Base-by-base conservation (phyloP, 495 filamentous ascomycete species). In the Penicillium macrosclerotiorum region DNA sequence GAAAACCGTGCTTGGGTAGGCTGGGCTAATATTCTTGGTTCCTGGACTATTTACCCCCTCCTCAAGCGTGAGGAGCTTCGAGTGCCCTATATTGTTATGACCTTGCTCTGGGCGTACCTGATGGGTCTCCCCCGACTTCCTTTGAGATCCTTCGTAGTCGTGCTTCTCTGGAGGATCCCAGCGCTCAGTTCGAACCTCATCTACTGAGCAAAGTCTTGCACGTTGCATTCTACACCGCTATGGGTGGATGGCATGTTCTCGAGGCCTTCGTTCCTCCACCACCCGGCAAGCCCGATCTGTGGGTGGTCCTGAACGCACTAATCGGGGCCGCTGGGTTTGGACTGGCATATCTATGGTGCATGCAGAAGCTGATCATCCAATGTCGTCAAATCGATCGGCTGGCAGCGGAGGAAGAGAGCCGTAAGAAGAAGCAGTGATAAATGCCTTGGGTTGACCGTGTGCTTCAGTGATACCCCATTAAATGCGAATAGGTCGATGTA, bases 31-130 rank as follows among this genome's bases (percentile, higher is more conserved):
- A 75, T 92, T 3, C 80, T 97, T 25, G 93, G 88, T 11, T 83
- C 82, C 29, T 98, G 92, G 90, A 96, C 90, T 9, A 81, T 97
- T 75, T 98, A 88, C 59, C 93, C 93, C 4, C 74, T 98, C 5
- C 78, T 98, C 13, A 81, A 85, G 52, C 80, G 90, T 16, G 93
- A 96, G 35, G 88, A 86, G 20, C 76, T 98, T 12, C 75, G 77
- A 3, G 73, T 96, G 30, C 93, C 94, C 1, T 98, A 97, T 54
- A 74, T 78, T 33, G 85, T 95, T 17, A 72, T 96, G 22, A 85
- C 85, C 3, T 70, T 89, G 1, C 76, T 97, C 5, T 97, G 92
- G 90, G 85, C 87, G 1, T 97, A 90, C 60, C 74, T 98, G 2
- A 69, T 97, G 16, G 93, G 90, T 13, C 71, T 96, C 91, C 92